Evolutionary conservation across 768 basidiomycete species (phyloP).

Genomic region (Mycena maculata): DNA sequence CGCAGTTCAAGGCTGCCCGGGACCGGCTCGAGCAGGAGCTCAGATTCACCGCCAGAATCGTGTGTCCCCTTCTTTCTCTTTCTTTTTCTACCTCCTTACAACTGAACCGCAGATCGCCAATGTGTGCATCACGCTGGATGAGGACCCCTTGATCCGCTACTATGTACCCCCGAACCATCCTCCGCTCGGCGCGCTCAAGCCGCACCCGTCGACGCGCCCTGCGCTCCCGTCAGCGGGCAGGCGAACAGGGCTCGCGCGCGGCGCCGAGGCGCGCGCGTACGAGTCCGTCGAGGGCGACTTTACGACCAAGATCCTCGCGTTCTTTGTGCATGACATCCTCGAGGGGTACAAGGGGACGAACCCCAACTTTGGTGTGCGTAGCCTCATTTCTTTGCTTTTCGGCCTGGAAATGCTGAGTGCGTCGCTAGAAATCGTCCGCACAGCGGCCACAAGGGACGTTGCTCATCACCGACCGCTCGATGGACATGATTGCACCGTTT

Average conservation of each 20-base stretch:
- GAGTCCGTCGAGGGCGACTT: conserved; percentile 82
- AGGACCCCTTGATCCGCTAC: conserved; percentile 94
- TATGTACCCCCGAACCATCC: conserved; percentile 86
- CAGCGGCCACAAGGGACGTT: conserved; percentile 85
- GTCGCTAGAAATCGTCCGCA: too few relatives aligned
- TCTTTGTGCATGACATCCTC: conserved; percentile 83
- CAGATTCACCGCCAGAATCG: conserved; percentile 76
- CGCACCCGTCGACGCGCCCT: conserved; percentile 70
- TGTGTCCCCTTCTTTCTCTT: conserved; percentile 46
- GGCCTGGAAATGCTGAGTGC: conserved; percentile 64
- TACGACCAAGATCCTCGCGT: conserved; percentile 84
- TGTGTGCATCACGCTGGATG: conserved; percentile 88
- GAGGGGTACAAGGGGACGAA: conserved; percentile 91
- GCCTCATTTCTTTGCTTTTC: not conserved
- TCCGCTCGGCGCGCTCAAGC: conserved; percentile 87
- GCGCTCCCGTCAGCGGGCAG: conserved; percentile 79
- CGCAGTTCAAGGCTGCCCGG: conserved; percentile 73
- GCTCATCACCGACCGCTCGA: conserved; percentile 94
- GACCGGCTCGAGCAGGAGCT: conserved; percentile 91
- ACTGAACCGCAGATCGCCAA: conserved; percentile 75
- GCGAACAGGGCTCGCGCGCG: conserved; percentile 85
- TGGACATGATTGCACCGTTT: conserved; percentile 92
- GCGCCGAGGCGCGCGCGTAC: conserved; percentile 73
- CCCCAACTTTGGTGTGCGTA: conserved; percentile 86
- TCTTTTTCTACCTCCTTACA: conserved; percentile 3